phyloP scores from a whole-genome alignment of 1,284 basidiomycete species.

The Apiotrichum veenhuisii region DNA sequence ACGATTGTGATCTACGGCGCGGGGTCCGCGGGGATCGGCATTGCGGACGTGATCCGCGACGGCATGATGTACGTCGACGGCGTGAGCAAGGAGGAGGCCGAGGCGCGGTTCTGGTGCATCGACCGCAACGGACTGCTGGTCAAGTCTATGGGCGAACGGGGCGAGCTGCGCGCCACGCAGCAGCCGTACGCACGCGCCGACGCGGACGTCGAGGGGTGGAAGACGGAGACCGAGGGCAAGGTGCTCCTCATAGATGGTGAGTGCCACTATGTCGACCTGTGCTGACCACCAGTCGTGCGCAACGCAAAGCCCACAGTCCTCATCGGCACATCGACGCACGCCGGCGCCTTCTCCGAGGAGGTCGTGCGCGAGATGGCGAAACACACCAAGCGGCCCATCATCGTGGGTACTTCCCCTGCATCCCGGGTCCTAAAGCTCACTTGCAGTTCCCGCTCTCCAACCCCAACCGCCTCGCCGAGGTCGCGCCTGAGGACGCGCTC shows the following conservation, averaged over 20 bases:
- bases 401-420: conserved; percentile 60
- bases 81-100: conserved; percentile 60
- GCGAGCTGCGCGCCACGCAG: conserved; percentile 46
- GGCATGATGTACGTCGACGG: conserved; percentile 64
- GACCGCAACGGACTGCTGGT: conserved; percentile 52
- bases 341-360: conserved; percentile 76
- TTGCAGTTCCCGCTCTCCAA: conserved; percentile 52
- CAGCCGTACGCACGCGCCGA: conserved; percentile 50
- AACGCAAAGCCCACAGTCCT: conserved; percentile 70
- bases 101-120: conserved; percentile 61
- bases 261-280: no score
- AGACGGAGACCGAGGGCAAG: conserved; percentile 21
- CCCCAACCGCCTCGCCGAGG: conserved; percentile 71
- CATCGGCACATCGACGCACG: conserved; percentile 77
- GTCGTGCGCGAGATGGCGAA: conserved; percentile 65
- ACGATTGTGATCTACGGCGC: conserved; percentile 74
- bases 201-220: conserved; percentile 49
- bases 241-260: conserved; percentile 47
- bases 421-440: no score
- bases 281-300: conserved; percentile 53
- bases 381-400: conserved; percentile 69
- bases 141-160: conserved; percentile 40
- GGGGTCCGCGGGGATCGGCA: conserved; percentile 77
- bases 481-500: conserved; percentile 56
- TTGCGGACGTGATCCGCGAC: conserved; percentile 61